Percentiles rank a stretch among this genome's conserved stretches.
Evolutionary conservation across 2,329 filamentous ascomycete genomes (phyloP).

Genomic region (Lasiodiplodia gonubiensis): DNA sequence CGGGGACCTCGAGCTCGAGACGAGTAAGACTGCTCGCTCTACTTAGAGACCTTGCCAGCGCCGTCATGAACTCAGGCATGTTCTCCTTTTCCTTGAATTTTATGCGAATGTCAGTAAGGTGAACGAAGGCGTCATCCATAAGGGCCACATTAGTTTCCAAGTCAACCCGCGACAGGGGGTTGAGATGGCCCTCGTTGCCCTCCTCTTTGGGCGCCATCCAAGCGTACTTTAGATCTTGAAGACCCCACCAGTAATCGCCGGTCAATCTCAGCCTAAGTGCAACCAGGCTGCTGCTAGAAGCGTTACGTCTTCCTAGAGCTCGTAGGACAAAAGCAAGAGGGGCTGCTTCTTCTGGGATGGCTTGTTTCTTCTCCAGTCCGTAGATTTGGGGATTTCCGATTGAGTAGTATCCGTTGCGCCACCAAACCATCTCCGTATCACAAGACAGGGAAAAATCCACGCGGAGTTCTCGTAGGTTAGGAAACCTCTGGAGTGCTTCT

Average conservation of each 20-base stretch:
- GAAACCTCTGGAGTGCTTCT: too few species aligned
- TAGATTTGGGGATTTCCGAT: background rate
- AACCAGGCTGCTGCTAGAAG: background rate
- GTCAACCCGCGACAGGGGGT: fast-evolving
- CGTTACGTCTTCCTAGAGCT: background rate
- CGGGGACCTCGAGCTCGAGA: background rate
- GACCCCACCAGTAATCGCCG: background rate
- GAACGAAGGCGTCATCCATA: background rate
- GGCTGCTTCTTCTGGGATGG: too few species aligned
- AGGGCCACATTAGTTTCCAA: too few species aligned
- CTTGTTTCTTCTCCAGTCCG: fast-evolving
- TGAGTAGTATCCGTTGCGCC: too few species aligned
- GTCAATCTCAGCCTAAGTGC: background rate
- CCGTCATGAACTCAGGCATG: too few species aligned
- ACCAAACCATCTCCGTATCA: background rate
- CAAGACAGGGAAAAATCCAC: too few species aligned
- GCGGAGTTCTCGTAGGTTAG: too few species aligned
- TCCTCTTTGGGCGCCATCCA: background rate
- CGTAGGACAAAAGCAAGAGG: background rate
- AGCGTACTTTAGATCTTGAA: background rate
- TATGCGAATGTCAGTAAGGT: too few species aligned
- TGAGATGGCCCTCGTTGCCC: too few species aligned
- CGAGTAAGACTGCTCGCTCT: background rate
- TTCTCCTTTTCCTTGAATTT: too few species aligned
- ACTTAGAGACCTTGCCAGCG: background rate